Evolutionary conservation across 1,284 basidiomycete genomes (phyloP).

Genomic region (Pterulicium gracile): DNA sequence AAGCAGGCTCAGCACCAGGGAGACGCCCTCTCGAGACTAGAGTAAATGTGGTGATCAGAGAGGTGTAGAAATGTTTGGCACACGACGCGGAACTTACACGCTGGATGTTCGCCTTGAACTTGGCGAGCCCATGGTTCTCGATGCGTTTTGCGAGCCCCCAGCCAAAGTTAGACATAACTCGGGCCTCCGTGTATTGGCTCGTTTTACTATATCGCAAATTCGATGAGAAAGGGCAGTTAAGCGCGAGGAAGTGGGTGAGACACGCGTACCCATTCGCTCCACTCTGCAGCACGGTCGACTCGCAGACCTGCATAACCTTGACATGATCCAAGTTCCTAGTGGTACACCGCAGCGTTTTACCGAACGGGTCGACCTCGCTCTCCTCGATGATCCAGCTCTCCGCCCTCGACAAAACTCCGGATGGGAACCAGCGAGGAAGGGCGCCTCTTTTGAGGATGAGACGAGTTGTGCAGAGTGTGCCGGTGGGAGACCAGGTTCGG

Average conservation of each 20-base stretch:
- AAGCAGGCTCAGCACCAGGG: conserved; percentile 59
- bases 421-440: conserved; percentile 84
- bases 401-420: conserved; percentile 62
- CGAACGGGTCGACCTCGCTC: conserved; percentile 77
- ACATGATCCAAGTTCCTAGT: conserved; percentile 79
- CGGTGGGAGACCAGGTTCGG: conserved; percentile 58
- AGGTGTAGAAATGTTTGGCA: no score
- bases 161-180: conserved; percentile 67
- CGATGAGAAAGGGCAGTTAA: conserved; percentile 8
- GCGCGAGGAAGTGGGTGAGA: conserved; percentile 1
- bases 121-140: conserved; percentile 64
- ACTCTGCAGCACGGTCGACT: conserved; percentile 56
- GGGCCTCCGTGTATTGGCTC: conserved; percentile 64
- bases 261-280: conserved; percentile 50
- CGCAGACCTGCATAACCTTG: conserved; percentile 75
- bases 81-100: conserved; percentile 30
- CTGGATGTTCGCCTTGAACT: conserved; percentile 73
- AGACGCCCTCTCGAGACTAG: conserved; percentile 75
- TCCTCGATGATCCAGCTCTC: conserved; percentile 88
- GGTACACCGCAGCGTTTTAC: conserved; percentile 55
- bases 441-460: conserved; percentile 89
- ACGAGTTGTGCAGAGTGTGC: conserved; percentile 79
- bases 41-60: conserved; percentile 11
- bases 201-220: conserved; percentile 41
- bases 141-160: conserved; percentile 77